phyloP scores from a whole-genome alignment of 2,329 filamentous ascomycete genomes.

The Ophiostoma australiae region DNA sequence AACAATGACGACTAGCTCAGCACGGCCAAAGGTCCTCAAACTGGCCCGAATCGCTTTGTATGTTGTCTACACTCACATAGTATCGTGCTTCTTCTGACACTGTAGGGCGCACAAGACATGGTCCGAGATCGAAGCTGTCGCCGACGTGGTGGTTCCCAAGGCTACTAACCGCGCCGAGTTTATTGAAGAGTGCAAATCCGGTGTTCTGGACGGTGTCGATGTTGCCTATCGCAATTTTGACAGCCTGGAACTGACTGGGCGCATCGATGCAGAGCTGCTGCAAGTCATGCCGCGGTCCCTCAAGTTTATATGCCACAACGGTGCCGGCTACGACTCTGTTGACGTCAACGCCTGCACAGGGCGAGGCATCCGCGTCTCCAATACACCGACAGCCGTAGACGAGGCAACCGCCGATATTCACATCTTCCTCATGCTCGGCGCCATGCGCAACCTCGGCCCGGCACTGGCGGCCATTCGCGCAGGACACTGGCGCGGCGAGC shows the following conservation, averaged over 20 bases:
- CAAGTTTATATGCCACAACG: conserved; percentile 57
- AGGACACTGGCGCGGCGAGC: conserved; percentile 61
- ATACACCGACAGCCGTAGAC: conserved; percentile 75
- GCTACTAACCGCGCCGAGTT: conserved; percentile 25
- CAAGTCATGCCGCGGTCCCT: conserved; percentile 49
- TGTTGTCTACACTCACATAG: conserved; percentile 26
- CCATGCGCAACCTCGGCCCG: conserved; percentile 66
- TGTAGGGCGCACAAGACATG: conserved; percentile 61
- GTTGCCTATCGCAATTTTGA: conserved; percentile 57
- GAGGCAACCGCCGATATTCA: conserved; percentile 77
- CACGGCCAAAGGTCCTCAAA: conserved; percentile 12
- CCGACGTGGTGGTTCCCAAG: conserved; percentile 53
- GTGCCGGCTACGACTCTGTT: conserved; percentile 81
- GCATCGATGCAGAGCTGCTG: conserved; percentile 66
- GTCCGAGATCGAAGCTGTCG: conserved; percentile 55
- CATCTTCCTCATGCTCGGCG: conserved; percentile 76
- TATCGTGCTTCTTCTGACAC: not conserved
- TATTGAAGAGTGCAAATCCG: conserved; percentile 25
- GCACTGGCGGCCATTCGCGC: conserved; percentile 61
- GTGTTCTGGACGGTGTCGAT: conserved; percentile 25
- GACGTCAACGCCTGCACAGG: conserved; percentile 66
- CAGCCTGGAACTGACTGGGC: conserved; percentile 60
- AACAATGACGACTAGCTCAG: conserved; percentile 1
- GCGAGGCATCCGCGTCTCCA: conserved; percentile 65
- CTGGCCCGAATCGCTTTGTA: conserved; percentile 2